Base-by-base conservation (phyloP, 768 basidiomycete species). In the Boletus reticuloceps region DNA sequence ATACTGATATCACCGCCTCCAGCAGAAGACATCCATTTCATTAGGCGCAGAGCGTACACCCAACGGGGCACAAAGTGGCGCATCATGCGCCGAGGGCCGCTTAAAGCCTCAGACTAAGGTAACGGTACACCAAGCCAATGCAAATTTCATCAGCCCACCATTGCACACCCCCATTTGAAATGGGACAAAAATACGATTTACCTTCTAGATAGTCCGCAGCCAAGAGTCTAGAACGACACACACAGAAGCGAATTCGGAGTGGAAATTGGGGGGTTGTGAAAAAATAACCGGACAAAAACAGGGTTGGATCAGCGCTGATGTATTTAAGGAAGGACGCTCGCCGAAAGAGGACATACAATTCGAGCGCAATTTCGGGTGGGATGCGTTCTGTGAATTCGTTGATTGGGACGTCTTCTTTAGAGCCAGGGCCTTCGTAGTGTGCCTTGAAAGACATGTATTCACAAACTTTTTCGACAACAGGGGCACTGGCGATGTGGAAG, bases 381-480 rank as follows among this genome's bases (percentile, higher is more conserved):
- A 98, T 80, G 19, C 94, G 81, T 59, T 95, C 92, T 58, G 80
- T 71, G 59, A 94, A 88, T 61, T 97, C 94, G 20, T 79, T 75
- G 2, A 82, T 65, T 5, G 93, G 91, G 20, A 89, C 75, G 47
- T 93, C 90, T 62, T 94, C 91, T 59, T 86, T 91, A 8, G 82
- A 74, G 1, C 80, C 82, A 2, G 75, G 76, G n/a, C 80, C 79
- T 57, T 87, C 84, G 66, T 91, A 93, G 56, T 92, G 79, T 1
- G 84, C 76, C 72, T 89, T 94, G 78, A 89, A 94, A 32, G 82
- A 76, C 75, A 96, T 89, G 67, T 93, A 97, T 70, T 98, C 94
- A 40, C 92, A 79, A 50, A 96, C 77, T 66, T 92, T 94, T 72
- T 94, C 91, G 2, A 91, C 82, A 36, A 96, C 85, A 25, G 88